Evolutionary conservation across 2,329 filamentous ascomycete species (phyloP).

Genomic region (Botrytis fragariae): DNA sequence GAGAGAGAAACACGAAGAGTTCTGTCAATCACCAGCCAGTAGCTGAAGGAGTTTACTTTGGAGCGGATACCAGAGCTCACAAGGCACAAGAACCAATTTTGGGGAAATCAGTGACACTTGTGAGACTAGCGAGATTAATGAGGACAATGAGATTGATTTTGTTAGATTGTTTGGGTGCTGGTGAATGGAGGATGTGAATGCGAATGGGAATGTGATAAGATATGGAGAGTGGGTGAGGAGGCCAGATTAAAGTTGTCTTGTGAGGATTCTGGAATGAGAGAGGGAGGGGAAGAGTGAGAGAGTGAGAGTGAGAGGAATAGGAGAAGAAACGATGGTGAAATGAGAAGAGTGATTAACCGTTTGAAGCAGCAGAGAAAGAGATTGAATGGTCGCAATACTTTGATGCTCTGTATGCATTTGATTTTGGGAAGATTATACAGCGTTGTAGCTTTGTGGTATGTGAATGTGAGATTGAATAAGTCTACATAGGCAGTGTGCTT

Average conservation of each 20-base stretch:
- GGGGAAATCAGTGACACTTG: not conserved
- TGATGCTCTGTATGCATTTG: not conserved
- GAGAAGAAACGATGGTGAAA: not conserved
- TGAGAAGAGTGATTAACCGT: not conserved
- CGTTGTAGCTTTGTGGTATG: not conserved
- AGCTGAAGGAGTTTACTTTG: too few relatives aligned
- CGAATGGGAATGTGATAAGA: not conserved
- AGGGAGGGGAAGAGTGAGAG: not conserved
- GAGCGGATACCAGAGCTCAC: not conserved
- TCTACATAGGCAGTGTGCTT: not conserved
- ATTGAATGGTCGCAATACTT: not conserved
- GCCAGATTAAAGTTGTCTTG: not conserved
- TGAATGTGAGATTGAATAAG: not conserved
- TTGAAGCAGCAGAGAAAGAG: too few relatives aligned
- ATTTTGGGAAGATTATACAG: not conserved
- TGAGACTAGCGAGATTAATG: not conserved
- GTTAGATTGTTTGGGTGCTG: not conserved
- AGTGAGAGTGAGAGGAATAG: not conserved
- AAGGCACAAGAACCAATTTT: not conserved
- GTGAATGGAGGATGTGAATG: not conserved
- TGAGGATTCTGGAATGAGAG: not conserved
- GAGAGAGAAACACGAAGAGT: not conserved
- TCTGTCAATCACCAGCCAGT: fast-evolving
- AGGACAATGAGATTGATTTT: not conserved
- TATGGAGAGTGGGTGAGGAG: not conserved